Evolutionary conservation across 345 rosid species (phyloP), one percentile per base, ranked within the genome.

Genomic region (Sonneratia caseolaris): DNA sequence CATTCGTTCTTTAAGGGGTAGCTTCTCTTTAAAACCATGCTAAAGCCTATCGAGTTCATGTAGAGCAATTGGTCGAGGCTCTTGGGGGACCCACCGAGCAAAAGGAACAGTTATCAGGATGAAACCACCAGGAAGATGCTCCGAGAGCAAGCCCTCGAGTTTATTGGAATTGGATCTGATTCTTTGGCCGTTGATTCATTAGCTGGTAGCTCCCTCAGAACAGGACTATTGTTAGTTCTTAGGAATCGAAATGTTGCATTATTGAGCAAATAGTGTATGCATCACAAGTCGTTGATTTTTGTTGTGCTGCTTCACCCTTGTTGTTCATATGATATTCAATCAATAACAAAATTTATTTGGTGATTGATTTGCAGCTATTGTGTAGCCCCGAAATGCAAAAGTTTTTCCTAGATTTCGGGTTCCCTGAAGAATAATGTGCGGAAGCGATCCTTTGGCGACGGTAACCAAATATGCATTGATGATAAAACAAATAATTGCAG

Each of bases 1-100:
- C 66, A 62, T 62, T 35, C 38, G 14, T 62, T 62, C 66, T 62
- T 62, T 62, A 62, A 32, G 64, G 64, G 80, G 83, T 85, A 84
- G 76, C 89, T 81, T 82, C 67, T 77, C 78, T 75, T 81, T 84
- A 74, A 85, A 82, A 84, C 88, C 80, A 79, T 81, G 85, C 76
- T 24, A 15, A 62, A 27, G 37, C 27, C 16, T 32, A 62, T 57
- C 64, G 1, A 57, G 64, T 70, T 73, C 84, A 79, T 82, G 86
- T 81, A 80, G 78, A 74, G 78, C 69, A 69, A 82, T 81, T 76
- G 79, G 79, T 56, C 59, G 72, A 74, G 70, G 72, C 35, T 57
- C 35, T 2, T 3, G 35, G 14, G 13, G 32, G 64, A 10, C 64
- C 64, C 32, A 3, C 64, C 19, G 16, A 13, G 66, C 38, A 13